Conservation (phyloP, 176 grass and related monocot species). For the Paspalum notatum region DNA sequence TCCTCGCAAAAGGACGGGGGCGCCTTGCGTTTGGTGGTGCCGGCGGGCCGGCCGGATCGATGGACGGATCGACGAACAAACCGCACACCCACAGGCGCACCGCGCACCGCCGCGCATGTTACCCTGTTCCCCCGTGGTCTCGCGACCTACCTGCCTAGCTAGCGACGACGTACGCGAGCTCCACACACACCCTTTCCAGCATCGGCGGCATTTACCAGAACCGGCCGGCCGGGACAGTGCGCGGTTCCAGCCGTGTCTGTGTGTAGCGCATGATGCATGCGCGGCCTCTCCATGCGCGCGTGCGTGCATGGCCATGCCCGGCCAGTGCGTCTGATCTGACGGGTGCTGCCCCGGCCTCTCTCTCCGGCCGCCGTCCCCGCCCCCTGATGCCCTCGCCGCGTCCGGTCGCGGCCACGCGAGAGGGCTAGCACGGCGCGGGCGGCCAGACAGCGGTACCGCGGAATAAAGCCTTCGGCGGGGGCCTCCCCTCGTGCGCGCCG, state of each 20-base stretch:
- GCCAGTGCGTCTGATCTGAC: no score
- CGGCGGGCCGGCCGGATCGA: neutral
- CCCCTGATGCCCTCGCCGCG: neutral
- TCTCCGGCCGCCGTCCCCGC: no score
- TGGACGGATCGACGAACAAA: constrained; percentile 15
- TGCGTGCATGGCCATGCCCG: neutral
- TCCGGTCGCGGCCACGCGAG: neutral
- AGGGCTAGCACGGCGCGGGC: neutral
- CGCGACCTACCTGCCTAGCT: neutral
- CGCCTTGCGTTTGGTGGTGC: neutral
- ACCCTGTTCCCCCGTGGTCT: constrained; percentile 32
- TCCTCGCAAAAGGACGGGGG: constrained; percentile 19
- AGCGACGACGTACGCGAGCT: neutral
- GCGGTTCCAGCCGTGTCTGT: neutral
- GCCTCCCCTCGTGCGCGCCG: constrained; percentile 17
- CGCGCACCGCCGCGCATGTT: constrained; percentile 46
- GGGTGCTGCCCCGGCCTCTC: no score
- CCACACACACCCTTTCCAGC: neutral
- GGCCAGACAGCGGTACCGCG: constrained; percentile 36
- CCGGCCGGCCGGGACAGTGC: neutral
- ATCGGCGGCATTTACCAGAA: neutral
- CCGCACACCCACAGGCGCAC: neutral
- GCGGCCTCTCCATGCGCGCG: neutral
- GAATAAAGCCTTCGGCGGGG: constrained; percentile 34
- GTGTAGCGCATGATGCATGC: no score